phyloP scores from a whole-genome alignment of 164 flowering plant species.

The Nymphaea thermarum region DNA sequence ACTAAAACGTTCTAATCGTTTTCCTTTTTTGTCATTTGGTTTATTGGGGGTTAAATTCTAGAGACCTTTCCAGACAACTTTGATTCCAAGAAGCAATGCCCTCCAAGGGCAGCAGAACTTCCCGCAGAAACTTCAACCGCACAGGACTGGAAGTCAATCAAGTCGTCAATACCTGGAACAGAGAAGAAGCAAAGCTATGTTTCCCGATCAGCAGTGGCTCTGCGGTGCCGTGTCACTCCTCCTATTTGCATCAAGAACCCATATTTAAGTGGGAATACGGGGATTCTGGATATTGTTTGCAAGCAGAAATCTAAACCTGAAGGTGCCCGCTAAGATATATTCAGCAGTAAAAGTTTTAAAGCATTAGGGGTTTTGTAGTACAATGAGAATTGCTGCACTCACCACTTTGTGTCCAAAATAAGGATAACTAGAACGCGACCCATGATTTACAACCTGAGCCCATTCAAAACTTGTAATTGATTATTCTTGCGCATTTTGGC shows the following conservation, averaged over 20 bases:
- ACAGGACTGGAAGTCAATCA: slow-evolving; percentile 24
- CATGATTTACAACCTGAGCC: not conserved
- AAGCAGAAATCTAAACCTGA: slow-evolving; percentile 60
- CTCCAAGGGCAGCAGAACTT: slow-evolving; percentile 24
- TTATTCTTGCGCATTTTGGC: not conserved
- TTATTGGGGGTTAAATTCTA: slow-evolving; percentile 3
- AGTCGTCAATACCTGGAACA: slow-evolving; percentile 12
- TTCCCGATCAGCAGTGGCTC: slow-evolving; percentile 81
- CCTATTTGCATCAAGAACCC: slow-evolving; percentile 92
- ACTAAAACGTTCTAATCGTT: not conserved
- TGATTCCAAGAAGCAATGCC: slow-evolving; percentile 18
- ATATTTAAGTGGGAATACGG: slow-evolving; percentile 38
- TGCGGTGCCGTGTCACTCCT: slow-evolving; percentile 84
- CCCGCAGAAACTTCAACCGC: slow-evolving; percentile 19
- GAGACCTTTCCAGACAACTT: slow-evolving; percentile 16
- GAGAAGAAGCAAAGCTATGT: slow-evolving; percentile 42
- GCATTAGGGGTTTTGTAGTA: not conserved
- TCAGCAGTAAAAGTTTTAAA: not conserved
- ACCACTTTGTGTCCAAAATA: too few relatives aligned
- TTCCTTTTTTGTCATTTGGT: not conserved
- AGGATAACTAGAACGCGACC: too few relatives aligned
- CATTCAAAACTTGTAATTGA: too few relatives aligned
- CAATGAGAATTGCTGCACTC: too few relatives aligned
- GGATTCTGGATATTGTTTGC: slow-evolving; percentile 44
- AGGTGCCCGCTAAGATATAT: slow-evolving; percentile 25